Conservation (phyloP, 352 stramenopile species). For the Pilasporangium apinafurcum region DNA sequence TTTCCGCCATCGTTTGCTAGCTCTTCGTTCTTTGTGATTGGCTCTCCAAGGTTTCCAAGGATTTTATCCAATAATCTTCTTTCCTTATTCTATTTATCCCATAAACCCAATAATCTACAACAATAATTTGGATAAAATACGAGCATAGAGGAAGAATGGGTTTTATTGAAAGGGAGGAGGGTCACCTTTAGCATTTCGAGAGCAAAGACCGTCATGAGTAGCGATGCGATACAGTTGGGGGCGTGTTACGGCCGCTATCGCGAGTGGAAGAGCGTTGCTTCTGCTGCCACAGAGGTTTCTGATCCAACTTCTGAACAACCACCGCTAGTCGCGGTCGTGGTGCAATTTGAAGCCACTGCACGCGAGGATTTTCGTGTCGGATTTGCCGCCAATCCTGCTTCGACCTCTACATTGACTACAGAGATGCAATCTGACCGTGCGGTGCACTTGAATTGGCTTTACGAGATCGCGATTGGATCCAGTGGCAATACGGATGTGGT, state of each 20-base stretch:
- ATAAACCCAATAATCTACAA: no score
- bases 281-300: neutral
- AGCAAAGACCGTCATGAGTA: no score
- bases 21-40: neutral
- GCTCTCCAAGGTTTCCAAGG: no score
- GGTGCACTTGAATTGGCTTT: conserved; percentile 32
- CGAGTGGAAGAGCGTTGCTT: conserved; percentile 24
- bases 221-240: conserved; percentile 38
- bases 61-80: no score
- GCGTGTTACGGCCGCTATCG: conserved; percentile 52
- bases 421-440: conserved; percentile 4
- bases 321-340: conserved; percentile 31
- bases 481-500: conserved; percentile 75
- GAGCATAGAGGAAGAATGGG: neutral
- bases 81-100: no score
- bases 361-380: conserved; percentile 66
- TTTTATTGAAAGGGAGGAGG: neutral
- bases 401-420: no score
- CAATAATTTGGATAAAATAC: no score
- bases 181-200: neutral
- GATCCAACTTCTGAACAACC: neutral
- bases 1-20: conserved; percentile 52
- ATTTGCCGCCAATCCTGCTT: conserved; percentile 28
- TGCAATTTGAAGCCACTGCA: conserved; percentile 62
- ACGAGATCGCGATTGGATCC: conserved; percentile 58